Percentiles rank a stretch among this genome's conserved stretches.
Evolutionary conservation across 2,329 filamentous ascomycete genomes (phyloP).

Genomic region (Dactylonectria macrodidyma): DNA sequence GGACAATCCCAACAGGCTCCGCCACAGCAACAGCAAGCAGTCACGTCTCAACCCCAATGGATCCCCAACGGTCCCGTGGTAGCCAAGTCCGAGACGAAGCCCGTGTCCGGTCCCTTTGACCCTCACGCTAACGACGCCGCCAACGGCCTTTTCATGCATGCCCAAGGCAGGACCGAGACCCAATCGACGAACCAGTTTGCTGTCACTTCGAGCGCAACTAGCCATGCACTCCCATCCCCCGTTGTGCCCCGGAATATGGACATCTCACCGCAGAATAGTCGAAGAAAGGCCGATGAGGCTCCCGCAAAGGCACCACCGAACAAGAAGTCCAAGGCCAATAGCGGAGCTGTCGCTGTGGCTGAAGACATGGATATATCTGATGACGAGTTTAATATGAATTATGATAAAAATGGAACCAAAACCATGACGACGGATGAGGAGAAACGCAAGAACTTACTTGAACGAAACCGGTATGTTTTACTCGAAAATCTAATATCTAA

Average conservation of each 20-base stretch:
- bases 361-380: constrained; percentile 63
- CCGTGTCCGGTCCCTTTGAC: constrained; percentile 78
- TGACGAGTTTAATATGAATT: constrained; percentile 60
- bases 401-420: constrained; percentile 42
- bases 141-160: constrained; percentile 93
- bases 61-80: constrained; percentile 56
- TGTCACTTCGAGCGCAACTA: constrained; percentile 61
- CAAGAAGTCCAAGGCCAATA: too few species aligned
- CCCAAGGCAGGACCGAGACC: constrained; percentile 75
- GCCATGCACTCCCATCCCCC: constrained; percentile 64
- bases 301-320: too few species aligned
- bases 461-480: constrained; percentile 86
- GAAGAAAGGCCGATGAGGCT: constrained; percentile 52
- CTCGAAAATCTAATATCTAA: neutral
- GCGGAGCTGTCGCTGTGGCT: too few species aligned
- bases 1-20: constrained; percentile 57
- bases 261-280: constrained; percentile 63
- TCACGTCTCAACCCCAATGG: constrained; percentile 70
- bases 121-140: constrained; percentile 96
- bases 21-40: constrained; percentile 52
- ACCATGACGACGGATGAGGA: constrained; percentile 79
- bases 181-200: constrained; percentile 66
- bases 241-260: constrained; percentile 54
- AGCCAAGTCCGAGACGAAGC: constrained; percentile 65
- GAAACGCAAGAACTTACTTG: constrained; percentile 97